Conservation (phyloP, 441 rosid genomes). For the Syzygium malaccense region DNA sequence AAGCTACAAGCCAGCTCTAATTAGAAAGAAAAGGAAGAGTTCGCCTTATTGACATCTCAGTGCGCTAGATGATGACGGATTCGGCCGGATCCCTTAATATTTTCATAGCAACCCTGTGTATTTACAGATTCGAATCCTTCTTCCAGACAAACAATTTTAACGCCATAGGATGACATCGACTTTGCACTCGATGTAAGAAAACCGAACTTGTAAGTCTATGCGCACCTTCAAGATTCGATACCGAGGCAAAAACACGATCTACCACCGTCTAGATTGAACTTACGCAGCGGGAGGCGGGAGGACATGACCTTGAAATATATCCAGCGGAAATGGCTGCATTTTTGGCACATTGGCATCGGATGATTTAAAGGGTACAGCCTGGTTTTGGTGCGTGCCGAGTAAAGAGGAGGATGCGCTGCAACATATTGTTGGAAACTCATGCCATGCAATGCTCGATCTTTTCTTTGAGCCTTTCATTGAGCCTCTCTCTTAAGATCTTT, state of each 20-base stretch:
- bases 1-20: neutral
- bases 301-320: neutral
- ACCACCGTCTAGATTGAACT: neutral
- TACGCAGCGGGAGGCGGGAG: neutral
- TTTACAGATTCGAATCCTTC: neutral
- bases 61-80: neutral
- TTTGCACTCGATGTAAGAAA: neutral
- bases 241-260: neutral
- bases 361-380: neutral
- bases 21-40: neutral
- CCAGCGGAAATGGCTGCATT: neutral
- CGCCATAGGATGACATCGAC: neutral
- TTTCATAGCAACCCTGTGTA: neutral
- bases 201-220: neutral
- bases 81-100: neutral
- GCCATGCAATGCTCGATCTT: no score
- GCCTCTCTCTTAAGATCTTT: neutral
- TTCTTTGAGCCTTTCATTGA: neutral
- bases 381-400: neutral
- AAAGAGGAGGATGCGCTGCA: no score
- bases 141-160: neutral
- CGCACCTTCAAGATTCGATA: neutral
- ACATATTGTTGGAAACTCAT: no score
- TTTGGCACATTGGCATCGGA: neutral
- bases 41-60: neutral